A percentile compares a stretch with the other conserved stretches of the same genome.
phyloP scores from a whole-genome alignment of 768 basidiomycete species.

The Chalciporus piperatus region DNA sequence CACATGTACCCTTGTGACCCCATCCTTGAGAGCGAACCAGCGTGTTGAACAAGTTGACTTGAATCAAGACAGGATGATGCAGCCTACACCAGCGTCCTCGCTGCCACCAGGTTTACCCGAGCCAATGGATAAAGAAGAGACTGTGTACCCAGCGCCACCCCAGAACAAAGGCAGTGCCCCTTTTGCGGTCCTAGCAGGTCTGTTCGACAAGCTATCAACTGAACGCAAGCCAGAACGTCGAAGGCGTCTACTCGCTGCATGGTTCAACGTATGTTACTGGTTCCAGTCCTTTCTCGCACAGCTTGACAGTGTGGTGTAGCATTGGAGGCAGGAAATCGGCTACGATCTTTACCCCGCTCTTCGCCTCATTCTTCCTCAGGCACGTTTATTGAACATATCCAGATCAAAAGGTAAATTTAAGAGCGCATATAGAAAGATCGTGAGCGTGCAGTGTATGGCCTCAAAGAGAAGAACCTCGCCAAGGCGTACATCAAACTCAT shows the following conservation, averaged over 20 bases:
- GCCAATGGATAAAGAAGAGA: conserved; percentile 23
- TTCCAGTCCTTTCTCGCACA: background rate
- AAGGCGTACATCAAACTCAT: conserved; percentile 91
- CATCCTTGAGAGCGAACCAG: background rate
- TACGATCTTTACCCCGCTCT: conserved; percentile 87
- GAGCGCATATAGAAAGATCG: conserved; percentile 72
- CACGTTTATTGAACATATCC: conserved; percentile 22
- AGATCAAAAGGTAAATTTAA: background rate
- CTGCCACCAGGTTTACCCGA: conserved; percentile 49
- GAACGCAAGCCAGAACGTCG: conserved; percentile 76
- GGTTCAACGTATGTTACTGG: conserved; percentile 69
- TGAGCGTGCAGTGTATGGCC: conserved; percentile 86
- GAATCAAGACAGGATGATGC: no score
- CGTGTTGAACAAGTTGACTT: background rate
- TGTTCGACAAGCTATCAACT: conserved; percentile 73
- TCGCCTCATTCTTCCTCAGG: conserved; percentile 88
- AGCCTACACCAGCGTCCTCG: conserved; percentile 67
- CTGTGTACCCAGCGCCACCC: conserved; percentile 52
- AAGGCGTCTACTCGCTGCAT: conserved; percentile 63
- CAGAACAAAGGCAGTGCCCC: conserved; percentile 67
- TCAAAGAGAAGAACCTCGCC: conserved; percentile 94
- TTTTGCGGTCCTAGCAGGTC: conserved; percentile 60
- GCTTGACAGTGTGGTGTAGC: conserved; percentile 40
- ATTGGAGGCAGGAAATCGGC: conserved; percentile 86
- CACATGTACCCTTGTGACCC: background rate